phyloP scores from a whole-genome alignment of 2,329 filamentous ascomycete genomes.

The Aspergillus luchuensis region DNA sequence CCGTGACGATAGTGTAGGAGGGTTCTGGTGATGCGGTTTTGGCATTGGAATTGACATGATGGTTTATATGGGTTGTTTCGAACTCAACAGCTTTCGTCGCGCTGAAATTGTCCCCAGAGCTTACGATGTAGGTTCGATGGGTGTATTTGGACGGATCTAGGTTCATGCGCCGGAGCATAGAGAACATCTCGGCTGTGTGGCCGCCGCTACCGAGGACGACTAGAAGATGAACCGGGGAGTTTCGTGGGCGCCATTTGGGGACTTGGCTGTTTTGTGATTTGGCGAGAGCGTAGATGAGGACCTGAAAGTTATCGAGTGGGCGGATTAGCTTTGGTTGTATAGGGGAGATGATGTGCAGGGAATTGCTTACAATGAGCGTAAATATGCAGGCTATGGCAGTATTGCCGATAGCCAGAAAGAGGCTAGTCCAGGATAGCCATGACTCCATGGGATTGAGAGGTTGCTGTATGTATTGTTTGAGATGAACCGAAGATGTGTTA shows the following conservation, averaged over 20 bases:
- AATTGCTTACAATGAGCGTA: slow-evolving; percentile 12
- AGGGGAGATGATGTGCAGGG: background rate
- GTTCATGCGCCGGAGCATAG: slow-evolving; percentile 69
- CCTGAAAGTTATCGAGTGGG: slow-evolving; percentile 20
- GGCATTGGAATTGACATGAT: slow-evolving; percentile 7
- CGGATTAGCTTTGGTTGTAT: slow-evolving; percentile 11
- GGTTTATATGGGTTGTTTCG: slow-evolving; percentile 48
- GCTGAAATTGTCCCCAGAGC: slow-evolving; percentile 74
- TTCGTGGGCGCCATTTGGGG: slow-evolving; percentile 32
- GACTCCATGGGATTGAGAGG: background rate
- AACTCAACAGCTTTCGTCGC: slow-evolving; percentile 65
- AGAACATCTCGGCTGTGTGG: slow-evolving; percentile 92
- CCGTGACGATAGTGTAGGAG: slow-evolving; percentile 64
- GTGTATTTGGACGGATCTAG: slow-evolving; percentile 51
- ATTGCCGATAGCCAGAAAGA: background rate
- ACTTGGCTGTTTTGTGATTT: slow-evolving; percentile 33
- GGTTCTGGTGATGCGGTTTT: slow-evolving; percentile 5
- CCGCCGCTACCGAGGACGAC: slow-evolving; percentile 90
- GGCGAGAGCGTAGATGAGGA: slow-evolving; percentile 28
- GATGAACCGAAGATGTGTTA: background rate
- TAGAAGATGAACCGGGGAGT: slow-evolving; percentile 61
- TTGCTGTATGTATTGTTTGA: background rate
- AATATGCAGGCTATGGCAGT: background rate
- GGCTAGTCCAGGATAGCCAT: slow-evolving; percentile 1
- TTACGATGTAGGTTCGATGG: slow-evolving; percentile 80